A percentile compares a stretch with the other conserved stretches of the same genome.
Evolutionary conservation across 2,329 filamentous ascomycete genomes (phyloP).

Genomic region (Stachybotrys echinatus): DNA sequence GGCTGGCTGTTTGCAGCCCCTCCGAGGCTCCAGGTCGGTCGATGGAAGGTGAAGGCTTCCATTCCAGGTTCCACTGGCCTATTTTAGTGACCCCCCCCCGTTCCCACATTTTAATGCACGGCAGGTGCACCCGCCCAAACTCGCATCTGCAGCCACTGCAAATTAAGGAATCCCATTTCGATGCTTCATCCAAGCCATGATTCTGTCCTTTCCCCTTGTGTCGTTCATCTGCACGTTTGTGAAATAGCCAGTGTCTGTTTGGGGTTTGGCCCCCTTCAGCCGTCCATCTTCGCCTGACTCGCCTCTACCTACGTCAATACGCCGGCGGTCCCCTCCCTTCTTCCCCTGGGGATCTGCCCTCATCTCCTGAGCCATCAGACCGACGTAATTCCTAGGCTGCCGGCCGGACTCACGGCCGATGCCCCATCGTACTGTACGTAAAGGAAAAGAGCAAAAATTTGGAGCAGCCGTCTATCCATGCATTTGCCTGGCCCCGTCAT

Average conservation of each 20-base stretch:
- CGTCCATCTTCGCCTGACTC: not conserved
- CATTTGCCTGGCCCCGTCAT: no score
- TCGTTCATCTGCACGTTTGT: no score
- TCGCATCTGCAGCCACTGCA: not conserved
- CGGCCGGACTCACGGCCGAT: no score
- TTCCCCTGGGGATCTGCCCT: not conserved
- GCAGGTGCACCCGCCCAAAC: not conserved
- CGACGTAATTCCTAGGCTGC: not conserved
- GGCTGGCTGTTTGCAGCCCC: not conserved
- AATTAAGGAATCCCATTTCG: not conserved
- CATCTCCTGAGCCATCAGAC: not conserved
- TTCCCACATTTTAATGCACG: not conserved
- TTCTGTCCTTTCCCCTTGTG: not conserved
- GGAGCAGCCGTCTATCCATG: no score
- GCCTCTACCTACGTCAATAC: not conserved
- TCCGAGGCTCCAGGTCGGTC: not conserved
- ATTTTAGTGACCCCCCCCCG: not conserved
- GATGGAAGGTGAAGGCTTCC: not conserved
- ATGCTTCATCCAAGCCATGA: no score
- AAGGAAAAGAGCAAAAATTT: no score
- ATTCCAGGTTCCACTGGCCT: not conserved
- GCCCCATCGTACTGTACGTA: no score
- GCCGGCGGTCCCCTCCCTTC: no score
- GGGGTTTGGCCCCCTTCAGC: no score
- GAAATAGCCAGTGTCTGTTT: no score